Evolutionary conservation across 2,329 filamentous ascomycete genomes (phyloP).

Genomic region (Raffaelea albimanens): DNA sequence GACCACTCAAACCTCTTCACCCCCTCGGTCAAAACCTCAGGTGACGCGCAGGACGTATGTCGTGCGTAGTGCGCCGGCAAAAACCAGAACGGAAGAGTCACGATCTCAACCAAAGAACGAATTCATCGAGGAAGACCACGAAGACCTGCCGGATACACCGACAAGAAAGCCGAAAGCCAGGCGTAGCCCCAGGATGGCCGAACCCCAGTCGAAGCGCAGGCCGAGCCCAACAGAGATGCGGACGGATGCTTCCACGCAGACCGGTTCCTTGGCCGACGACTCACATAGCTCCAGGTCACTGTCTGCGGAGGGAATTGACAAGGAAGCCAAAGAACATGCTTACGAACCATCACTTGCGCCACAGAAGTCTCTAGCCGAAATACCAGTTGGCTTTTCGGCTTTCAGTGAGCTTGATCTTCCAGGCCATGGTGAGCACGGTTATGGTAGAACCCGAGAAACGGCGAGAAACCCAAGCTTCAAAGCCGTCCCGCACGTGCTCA

Average conservation of each 20-base stretch:
- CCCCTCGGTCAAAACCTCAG: neutral
- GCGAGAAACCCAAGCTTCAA: slow-evolving; percentile 47
- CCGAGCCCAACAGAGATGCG: slow-evolving; percentile 19
- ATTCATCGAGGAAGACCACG: slow-evolving; percentile 1
- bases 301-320: too few species aligned
- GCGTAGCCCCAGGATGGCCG: slow-evolving; percentile 3
- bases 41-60: slow-evolving; percentile 3
- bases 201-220: slow-evolving; percentile 13
- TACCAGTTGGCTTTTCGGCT: slow-evolving; percentile 56
- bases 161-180: slow-evolving; percentile 12
- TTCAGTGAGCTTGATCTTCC: slow-evolving; percentile 55
- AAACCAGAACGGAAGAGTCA: neutral
- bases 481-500: slow-evolving; percentile 51
- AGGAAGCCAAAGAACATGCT: neutral
- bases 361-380: slow-evolving; percentile 48
- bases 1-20: slow-evolving; percentile 16
- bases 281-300: slow-evolving; percentile 1
- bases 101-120: neutral
- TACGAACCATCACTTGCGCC: slow-evolving; percentile 11
- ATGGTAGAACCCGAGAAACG: slow-evolving; percentile 38
- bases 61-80: slow-evolving; percentile 6
- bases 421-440: slow-evolving; percentile 33
- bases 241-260: neutral
- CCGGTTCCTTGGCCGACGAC: neutral
- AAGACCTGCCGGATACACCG: slow-evolving; percentile 22